A percentile compares a stretch with the other conserved stretches of the same genome.
Evolutionary conservation across 2,329 filamentous ascomycete species (phyloP).

Genomic region (Biscogniauxia sp.): DNA sequence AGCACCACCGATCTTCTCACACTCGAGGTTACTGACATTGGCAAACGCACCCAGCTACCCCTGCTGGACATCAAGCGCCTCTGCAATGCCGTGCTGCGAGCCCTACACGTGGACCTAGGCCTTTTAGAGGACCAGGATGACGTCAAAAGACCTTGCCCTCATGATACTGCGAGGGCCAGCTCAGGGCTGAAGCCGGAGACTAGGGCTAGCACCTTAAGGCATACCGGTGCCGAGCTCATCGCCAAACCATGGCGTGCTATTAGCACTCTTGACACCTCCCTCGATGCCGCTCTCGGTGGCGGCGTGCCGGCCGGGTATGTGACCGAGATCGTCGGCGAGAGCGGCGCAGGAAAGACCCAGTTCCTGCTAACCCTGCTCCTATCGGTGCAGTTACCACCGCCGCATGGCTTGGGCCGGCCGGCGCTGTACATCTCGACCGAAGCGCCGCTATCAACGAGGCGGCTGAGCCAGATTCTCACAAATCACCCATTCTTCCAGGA

Average conservation of each 20-base stretch:
- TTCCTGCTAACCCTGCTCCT: constrained; percentile 83
- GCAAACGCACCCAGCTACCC: constrained; percentile 80
- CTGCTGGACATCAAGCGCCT: constrained; percentile 77
- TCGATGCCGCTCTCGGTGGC: constrained; percentile 71
- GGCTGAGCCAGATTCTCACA: constrained; percentile 75
- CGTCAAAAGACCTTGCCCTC: neutral
- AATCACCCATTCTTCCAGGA: constrained; percentile 58
- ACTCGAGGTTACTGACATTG: constrained; percentile 77
- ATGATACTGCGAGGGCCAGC: constrained; percentile 12
- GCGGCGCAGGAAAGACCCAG: constrained; percentile 93
- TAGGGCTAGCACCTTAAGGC: constrained; percentile 22
- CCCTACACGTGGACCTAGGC: constrained; percentile 63
- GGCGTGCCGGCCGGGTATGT: constrained; percentile 80
- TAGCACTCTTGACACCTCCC: constrained; percentile 72
- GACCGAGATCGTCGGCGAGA: constrained; percentile 90
- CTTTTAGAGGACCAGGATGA: constrained; percentile 16
- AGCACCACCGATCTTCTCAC: constrained; percentile 83
- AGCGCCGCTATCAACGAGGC: constrained; percentile 75
- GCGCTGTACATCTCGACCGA: constrained; percentile 95
- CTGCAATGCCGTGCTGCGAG: constrained; percentile 62
- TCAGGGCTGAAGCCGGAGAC: constrained; percentile 4
- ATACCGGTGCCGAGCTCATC: constrained; percentile 38
- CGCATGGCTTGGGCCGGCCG: constrained; percentile 67
- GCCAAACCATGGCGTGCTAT: constrained; percentile 54
- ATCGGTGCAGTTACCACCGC: constrained; percentile 75